Conservation (phyloP, 1,284 basidiomycete species). For the Cutaneotrichosporon dermatis region DNA sequence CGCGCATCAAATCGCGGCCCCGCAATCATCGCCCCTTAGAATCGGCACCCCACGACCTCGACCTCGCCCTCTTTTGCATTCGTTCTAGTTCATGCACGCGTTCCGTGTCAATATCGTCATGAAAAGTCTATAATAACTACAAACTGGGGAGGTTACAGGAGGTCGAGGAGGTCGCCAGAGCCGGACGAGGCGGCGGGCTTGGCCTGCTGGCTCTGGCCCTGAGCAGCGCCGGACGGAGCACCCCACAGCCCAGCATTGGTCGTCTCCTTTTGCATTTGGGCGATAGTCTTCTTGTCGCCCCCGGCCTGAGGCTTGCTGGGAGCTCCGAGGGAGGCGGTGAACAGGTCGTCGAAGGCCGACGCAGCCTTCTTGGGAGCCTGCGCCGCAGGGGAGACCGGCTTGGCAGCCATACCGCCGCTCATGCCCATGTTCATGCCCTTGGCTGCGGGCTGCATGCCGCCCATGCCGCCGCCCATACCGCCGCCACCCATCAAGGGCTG, state of each 20-base stretch:
- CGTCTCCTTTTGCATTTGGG: slow-evolving; percentile 82
- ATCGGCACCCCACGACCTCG: too few relatives aligned
- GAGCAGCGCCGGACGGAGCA: background rate
- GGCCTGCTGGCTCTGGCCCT: background rate
- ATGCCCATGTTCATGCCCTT: slow-evolving; percentile 1
- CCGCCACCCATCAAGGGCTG: background rate
- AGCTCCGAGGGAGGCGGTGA: slow-evolving; percentile 67
- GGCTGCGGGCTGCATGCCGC: background rate
- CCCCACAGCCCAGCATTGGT: slow-evolving; percentile 70
- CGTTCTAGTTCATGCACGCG: background rate
- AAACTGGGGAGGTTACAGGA: background rate
- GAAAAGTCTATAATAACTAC: background rate
- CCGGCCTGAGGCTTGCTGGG: slow-evolving; percentile 30
- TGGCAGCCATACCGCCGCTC: slow-evolving; percentile 19
- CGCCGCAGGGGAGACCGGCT: slow-evolving; percentile 4
- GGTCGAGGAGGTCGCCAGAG: slow-evolving; percentile 5
- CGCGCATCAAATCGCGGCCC: too few relatives aligned
- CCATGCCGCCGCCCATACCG: background rate
- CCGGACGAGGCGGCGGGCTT: background rate
- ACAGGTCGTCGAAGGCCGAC: slow-evolving; percentile 76
- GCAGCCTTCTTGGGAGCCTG: slow-evolving; percentile 11
- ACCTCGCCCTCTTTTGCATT: background rate
- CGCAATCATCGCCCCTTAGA: too few relatives aligned
- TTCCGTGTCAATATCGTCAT: background rate
- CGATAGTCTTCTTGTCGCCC: slow-evolving; percentile 63